These are phyloP conservation scores for Camptophora hylomeconis DNA, from an alignment of 2,329 filamentous ascomycete species.

Conservation along the genomic window DNA sequence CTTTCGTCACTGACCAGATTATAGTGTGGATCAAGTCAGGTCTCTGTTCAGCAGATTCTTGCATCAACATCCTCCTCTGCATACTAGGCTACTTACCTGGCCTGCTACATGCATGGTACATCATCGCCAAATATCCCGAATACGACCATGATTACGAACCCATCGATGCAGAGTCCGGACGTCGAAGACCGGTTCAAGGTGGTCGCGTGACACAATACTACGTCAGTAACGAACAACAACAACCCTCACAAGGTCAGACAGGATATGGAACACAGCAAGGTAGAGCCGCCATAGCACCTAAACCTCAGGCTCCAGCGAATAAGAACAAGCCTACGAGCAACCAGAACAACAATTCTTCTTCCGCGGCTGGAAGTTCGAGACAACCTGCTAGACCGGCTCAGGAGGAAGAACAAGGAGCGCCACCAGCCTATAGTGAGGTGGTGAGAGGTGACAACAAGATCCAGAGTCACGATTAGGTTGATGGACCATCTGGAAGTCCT, in stretches of 20 bases:
- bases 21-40: conserved; percentile 93
- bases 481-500: too few relatives aligned
- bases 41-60: conserved; percentile 77
- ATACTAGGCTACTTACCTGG: conserved; percentile 68
- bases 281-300: conserved; percentile 3
- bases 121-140: conserved; percentile 83
- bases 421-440: conserved; percentile 82
- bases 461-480: conserved; percentile 48
- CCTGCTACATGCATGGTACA: conserved; percentile 93
- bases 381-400: conserved; percentile 21
- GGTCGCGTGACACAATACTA: conserved; percentile 64
- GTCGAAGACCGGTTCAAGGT: too few relatives aligned
- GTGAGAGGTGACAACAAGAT: conserved; percentile 86
- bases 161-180: conserved; percentile 47
- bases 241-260: conserved; percentile 21
- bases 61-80: conserved; percentile 92
- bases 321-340: conserved; percentile 9
- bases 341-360: conserved; percentile 14
- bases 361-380: conserved; percentile 22
- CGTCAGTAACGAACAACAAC: conserved; percentile 40
- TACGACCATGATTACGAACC: conserved; percentile 51
- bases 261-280: conserved; percentile 28
- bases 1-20: conserved; percentile 4
- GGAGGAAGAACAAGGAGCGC: conserved; percentile 38
- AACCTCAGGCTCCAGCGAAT: conserved; percentile 19